These are phyloP conservation scores for Penicillium sp. DNA, from an alignment of 2,329 filamentous ascomycete species.

Conservation along the genomic window DNA sequence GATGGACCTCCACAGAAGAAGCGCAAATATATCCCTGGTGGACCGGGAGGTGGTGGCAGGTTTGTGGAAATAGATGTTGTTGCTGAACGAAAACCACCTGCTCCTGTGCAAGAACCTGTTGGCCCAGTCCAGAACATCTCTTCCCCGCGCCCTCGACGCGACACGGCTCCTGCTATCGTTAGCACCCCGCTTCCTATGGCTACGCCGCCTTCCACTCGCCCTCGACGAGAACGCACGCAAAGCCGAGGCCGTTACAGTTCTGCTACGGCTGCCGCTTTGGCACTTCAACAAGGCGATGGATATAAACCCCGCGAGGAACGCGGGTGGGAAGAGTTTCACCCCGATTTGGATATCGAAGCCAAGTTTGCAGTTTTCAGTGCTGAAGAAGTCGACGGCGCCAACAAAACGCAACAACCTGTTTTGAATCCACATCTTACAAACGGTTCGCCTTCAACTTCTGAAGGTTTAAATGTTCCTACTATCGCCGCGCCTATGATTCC, in stretches of 20 bases:
- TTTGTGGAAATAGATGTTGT: conserved; percentile 69
- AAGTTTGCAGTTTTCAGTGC: conserved; percentile 74
- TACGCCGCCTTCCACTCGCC: conserved; percentile 37
- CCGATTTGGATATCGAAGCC: conserved; percentile 83
- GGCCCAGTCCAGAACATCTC: conserved; percentile 43
- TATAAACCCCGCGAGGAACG: conserved; percentile 97
- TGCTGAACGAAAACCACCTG: conserved; percentile 48
- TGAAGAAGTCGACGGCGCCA: conserved; percentile 74
- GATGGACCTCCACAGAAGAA: conserved; percentile 65
- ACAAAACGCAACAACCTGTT: conserved; percentile 29
- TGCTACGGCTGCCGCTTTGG: conserved; percentile 78
- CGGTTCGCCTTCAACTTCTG: conserved; percentile 23
- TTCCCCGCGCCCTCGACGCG: conserved; percentile 51
- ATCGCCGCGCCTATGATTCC: conserved; percentile 38
- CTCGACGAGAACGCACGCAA: conserved; percentile 40
- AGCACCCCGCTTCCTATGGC: conserved; percentile 24
- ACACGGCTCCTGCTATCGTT: conserved; percentile 40
- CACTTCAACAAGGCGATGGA: conserved; percentile 85
- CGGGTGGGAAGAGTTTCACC: conserved; percentile 97
- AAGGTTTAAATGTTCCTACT: conserved; percentile 37
- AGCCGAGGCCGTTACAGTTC: conserved; percentile 71
- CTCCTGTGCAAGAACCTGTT: conserved; percentile 19
- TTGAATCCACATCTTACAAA: conserved; percentile 24
- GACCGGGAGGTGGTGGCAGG: conserved; percentile 78
- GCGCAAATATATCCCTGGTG: conserved; percentile 78